These are phyloP conservation scores for Scedosporium aurantiacum DNA, from an alignment of 2,329 filamentous ascomycete species.

Conservation along the genomic window DNA sequence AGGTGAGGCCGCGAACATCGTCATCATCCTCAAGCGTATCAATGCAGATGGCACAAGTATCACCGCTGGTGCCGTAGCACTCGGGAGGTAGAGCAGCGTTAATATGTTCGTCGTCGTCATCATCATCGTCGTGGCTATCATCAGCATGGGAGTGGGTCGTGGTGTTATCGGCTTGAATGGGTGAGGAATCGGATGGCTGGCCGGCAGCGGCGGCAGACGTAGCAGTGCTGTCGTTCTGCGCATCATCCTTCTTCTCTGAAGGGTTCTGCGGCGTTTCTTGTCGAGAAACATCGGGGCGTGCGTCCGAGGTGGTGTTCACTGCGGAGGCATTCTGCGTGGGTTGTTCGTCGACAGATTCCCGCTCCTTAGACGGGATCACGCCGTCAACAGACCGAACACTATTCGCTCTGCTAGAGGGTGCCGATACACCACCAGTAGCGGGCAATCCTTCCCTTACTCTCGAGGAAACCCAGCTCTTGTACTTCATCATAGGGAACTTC, in stretches of 20 bases:
- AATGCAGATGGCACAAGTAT: constrained; percentile 93
- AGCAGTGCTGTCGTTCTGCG: not conserved
- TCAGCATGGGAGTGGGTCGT: constrained; percentile 24
- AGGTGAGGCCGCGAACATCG: constrained; percentile 85
- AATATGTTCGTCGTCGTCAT: constrained; percentile 75
- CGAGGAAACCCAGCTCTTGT: constrained; percentile 85
- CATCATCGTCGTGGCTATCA: constrained; percentile 48
- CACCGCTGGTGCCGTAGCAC: constrained; percentile 68
- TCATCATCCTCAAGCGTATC: constrained; percentile 91
- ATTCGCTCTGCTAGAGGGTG: constrained; percentile 58
- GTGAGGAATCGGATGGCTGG: constrained; percentile 1
- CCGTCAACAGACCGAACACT: constrained; percentile 61
- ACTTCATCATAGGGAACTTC: constrained; percentile 89
- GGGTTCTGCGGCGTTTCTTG: constrained; percentile 8
- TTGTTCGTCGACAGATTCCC: constrained; percentile 31
- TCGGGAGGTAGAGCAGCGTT: constrained; percentile 73
- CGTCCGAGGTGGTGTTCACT: constrained; percentile 11
- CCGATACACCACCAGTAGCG: constrained; percentile 71
- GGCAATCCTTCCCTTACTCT: constrained; percentile 76
- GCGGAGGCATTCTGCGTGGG: constrained; percentile 26
- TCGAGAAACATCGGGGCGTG: constrained; percentile 8
- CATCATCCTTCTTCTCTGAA: constrained; percentile 11
- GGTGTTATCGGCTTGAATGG: constrained; percentile 9
- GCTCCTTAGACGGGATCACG: constrained; percentile 29
- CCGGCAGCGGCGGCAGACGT: constrained; percentile 1